These are phyloP conservation scores for Biscutella laevigata DNA, from an alignment of 441 rosid genomes.

Conservation along the genomic window DNA sequence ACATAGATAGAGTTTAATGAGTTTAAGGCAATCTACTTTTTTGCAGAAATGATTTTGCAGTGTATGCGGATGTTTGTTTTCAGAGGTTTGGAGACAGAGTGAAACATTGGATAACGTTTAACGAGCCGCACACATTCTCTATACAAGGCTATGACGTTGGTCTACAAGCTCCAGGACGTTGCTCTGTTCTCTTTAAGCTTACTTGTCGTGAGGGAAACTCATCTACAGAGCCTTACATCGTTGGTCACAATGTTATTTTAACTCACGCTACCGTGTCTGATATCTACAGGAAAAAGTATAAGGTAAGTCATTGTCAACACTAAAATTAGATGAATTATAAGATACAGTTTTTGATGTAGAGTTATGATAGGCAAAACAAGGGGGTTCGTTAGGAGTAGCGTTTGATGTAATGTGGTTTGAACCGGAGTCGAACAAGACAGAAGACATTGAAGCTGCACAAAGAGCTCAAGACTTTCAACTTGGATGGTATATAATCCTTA, in stretches of 20 bases:
- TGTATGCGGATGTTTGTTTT: conserved; percentile 54
- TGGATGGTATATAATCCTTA: conserved; percentile 45
- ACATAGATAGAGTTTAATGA: neutral
- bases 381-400: conserved; percentile 53
- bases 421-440: conserved; percentile 39
- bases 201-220: conserved; percentile 55
- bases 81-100: conserved; percentile 65
- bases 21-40: too few species aligned
- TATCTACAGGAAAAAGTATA: conserved; percentile 42
- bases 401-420: conserved; percentile 62
- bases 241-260: conserved; percentile 51
- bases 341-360: neutral
- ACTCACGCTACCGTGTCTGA: conserved; percentile 46
- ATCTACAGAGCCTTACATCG: conserved; percentile 65
- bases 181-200: conserved; percentile 34
- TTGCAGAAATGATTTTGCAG: conserved; percentile 50
- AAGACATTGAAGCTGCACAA: conserved; percentile 53
- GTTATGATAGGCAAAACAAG: conserved; percentile 38
- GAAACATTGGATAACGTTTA: conserved; percentile 62
- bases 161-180: conserved; percentile 56
- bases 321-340: too few species aligned
- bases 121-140: conserved; percentile 55
- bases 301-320: too few species aligned
- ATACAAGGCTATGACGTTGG: conserved; percentile 66
- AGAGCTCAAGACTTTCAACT: conserved; percentile 81